phyloP scores from a whole-genome alignment of 2,329 filamentous ascomycete species.

The Claviceps quebecensis region DNA sequence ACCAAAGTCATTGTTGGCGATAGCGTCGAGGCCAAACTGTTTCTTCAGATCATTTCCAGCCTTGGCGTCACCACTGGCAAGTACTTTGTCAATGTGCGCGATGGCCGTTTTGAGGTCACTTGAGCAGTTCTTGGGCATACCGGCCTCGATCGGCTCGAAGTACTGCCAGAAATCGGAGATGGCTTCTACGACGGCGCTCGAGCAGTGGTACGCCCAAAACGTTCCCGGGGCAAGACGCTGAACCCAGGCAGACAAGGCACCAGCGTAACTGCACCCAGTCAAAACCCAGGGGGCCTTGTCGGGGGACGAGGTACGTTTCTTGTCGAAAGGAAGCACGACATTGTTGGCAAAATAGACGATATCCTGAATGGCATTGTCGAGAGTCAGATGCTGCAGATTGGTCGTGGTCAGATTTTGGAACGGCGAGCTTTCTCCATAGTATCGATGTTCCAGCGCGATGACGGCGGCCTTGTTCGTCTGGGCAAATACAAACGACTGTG shows the following conservation, averaged over 20 bases:
- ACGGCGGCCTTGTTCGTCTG: constrained; percentile 55
- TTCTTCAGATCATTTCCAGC: constrained; percentile 26
- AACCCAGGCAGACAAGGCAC: constrained; percentile 59
- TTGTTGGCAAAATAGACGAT: constrained; percentile 62
- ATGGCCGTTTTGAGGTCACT: constrained; percentile 40
- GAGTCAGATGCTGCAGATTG: constrained; percentile 61
- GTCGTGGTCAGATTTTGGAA: constrained; percentile 46
- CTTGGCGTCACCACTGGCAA: constrained; percentile 21
- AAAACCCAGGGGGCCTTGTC: constrained; percentile 56
- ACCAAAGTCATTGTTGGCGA: constrained; percentile 35
- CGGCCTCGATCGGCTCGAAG: constrained; percentile 29
- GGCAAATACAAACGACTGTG: constrained; percentile 50
- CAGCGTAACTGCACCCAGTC: constrained; percentile 69
- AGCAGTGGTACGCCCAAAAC: constrained; percentile 63
- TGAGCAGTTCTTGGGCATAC: constrained; percentile 44
- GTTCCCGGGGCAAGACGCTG: constrained; percentile 58
- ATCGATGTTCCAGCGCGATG: constrained; percentile 69
- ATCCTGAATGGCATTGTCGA: constrained; percentile 64
- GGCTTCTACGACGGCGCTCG: constrained; percentile 60
- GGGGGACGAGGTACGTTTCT: constrained; percentile 48
- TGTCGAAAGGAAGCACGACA: constrained; percentile 54
- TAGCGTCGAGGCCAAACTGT: constrained; percentile 27
- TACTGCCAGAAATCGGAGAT: constrained; percentile 59
- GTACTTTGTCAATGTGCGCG: constrained; percentile 32
- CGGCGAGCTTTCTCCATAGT: constrained; percentile 64